These are phyloP conservation scores for Cystobasidium pallidum DNA, from an alignment of 1,284 basidiomycete genomes.

Conservation along the genomic window DNA sequence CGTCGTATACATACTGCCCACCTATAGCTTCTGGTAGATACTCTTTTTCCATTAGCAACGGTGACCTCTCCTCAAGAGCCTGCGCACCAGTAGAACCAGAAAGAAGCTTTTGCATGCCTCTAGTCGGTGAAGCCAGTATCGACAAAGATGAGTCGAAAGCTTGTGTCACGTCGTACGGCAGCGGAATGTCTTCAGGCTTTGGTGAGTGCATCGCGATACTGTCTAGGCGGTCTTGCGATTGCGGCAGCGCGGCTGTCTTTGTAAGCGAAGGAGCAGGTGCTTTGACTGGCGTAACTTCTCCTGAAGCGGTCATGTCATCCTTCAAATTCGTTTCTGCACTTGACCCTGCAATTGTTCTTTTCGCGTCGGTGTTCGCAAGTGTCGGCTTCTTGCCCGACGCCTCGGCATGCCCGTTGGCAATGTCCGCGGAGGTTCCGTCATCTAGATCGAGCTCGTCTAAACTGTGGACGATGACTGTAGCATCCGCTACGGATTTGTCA, in stretches of 20 bases:
- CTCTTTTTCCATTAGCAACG: not conserved
- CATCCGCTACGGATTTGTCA: not conserved
- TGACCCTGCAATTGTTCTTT: not conserved
- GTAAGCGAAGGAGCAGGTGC: not conserved
- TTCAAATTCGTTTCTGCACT: not conserved
- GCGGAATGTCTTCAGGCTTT: not conserved
- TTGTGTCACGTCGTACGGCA: not conserved
- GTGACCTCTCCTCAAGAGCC: not conserved
- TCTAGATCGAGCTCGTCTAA: not conserved
- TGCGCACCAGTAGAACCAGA: not conserved
- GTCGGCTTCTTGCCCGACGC: not conserved
- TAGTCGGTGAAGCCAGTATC: not conserved
- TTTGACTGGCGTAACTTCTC: not conserved
- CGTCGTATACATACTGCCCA: slow-evolving; percentile 15
- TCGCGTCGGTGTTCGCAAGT: no score
- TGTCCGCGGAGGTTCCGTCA: not conserved
- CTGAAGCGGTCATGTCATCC: not conserved
- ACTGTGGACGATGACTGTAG: not conserved
- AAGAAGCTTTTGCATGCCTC: slow-evolving; percentile 18
- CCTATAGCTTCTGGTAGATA: not conserved
- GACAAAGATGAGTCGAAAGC: slow-evolving; percentile 6
- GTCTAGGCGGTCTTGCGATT: not conserved
- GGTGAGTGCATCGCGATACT: not conserved
- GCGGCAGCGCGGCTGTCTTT: not conserved
- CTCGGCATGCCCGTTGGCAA: not conserved